Evolutionary conservation across 768 basidiomycete species (phyloP), one percentile per base, ranked within the genome.

Genomic region (Pisolithus tinctorius): DNA sequence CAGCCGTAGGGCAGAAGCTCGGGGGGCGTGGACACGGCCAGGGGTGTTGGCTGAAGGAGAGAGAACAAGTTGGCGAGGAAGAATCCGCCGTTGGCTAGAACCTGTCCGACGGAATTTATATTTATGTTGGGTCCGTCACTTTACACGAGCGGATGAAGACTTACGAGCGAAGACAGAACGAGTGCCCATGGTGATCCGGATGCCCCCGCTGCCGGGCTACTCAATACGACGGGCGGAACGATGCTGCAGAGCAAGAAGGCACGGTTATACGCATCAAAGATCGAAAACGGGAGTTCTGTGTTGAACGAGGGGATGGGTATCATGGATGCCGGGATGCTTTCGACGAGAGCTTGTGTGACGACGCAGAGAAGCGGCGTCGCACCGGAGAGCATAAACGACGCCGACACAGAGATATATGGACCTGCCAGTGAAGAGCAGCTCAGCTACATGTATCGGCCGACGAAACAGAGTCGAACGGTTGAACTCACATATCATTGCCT

Each of bases 1-100:
- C 93, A 95, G 11, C 93, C 93, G 51, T 85, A 86, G 0, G 88
- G 78, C 48, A 75, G 74, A 7, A 96, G 75, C 63, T 94, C 93
- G 0, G 83, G 75, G 1, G 93, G 93, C 0, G 90, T 92, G 31
- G 82, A 73, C 20, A 93, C 65, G 5, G 77, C 61, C 52, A 90
- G 73, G 0, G 84, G 72, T 5, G 82, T 82, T 0, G 91, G 88
- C 53, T 84, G 79, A 39, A 91, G 74, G 68, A 90, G 81, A 36
- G 84, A 85, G 69, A 86, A 79, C 44, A 86, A 71, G 69, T 85
- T 87, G 30, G 78, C 75, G 56, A 89, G 60, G 74, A 94, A 87
- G 74, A 89, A 90, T 5, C 90, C 90, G 3, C 78, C 82, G 64
- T 92, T 92, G 43, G 88, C 82, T 30, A 79, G 76, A 46, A 85